Base-by-base conservation (phyloP, 805 yeast species). In the Saccharomycopsis selenospora region DNA sequence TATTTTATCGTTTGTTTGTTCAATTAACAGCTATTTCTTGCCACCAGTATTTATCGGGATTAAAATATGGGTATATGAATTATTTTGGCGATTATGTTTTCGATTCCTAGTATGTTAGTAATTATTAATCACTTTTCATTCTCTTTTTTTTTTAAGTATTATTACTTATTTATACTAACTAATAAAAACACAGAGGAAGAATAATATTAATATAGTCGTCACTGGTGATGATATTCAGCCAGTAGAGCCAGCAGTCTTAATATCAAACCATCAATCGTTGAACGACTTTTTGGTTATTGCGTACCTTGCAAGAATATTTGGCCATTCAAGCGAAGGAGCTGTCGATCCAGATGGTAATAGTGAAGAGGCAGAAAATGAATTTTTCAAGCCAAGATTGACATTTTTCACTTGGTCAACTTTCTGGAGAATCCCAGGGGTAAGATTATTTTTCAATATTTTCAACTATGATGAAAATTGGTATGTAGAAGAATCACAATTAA, bases 401-500 rank as follows among this genome's bases (percentile, higher is more conserved):
- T 84, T 80, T 61, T 76, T 85, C 57, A 71, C 82, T 1, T 87
- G 95, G 95, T 82, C 79, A 45, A 60, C 68, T 4, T 57, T 84
- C 2, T 76, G 87, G 79, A 64, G 70, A 20, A 67, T 82, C 0
- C 95, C 95, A 0, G 72, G 74, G 2, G 29, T 79, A 0, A 63
- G 67, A 27, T 61, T 78, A 2, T 53, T 79, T 10, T 60, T 68
- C 45, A 72, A 74, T 48, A 67, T 81, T 28, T 56, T 76, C 7
- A 69, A 71, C 41, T 70, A 76, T 41, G 89, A 85, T 59, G 95
- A 86, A 55, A 86, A 85, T 57, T 79, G 85, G 84, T 76, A 56
- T 8, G 52, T 68, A 41, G 55, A 53, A 4, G 54, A 53, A 6
- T 47, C 45, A 13, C 57, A 73, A 54, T 59, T 79, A 28, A 75